Evolutionary conservation across 352 stramenopile species (phyloP).

Genomic region (Globisporangium rhizosaccharum): DNA sequence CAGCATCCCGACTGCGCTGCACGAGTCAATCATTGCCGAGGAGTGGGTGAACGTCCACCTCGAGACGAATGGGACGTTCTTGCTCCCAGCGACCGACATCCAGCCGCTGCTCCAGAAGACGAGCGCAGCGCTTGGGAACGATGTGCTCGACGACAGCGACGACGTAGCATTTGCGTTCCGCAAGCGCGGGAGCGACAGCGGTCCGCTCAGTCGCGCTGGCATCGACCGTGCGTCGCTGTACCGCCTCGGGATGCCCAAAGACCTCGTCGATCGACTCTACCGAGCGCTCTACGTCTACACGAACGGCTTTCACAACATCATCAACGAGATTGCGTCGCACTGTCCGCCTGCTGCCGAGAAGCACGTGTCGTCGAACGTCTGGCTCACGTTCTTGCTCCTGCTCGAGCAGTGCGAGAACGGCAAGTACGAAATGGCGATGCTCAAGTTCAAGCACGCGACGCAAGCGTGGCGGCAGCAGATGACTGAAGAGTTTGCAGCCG

Average conservation of each 20-base stretch:
- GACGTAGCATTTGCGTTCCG: slow-evolving; percentile 34
- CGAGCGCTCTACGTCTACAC: slow-evolving; percentile 82
- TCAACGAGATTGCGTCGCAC: slow-evolving; percentile 71
- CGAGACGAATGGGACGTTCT: slow-evolving; percentile 42
- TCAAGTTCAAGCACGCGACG: slow-evolving; percentile 77
- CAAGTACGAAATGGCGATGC: slow-evolving; percentile 85
- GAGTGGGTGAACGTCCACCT: slow-evolving; percentile 79
- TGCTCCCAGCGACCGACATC: slow-evolving; percentile 49
- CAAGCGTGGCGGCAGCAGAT: slow-evolving; percentile 46
- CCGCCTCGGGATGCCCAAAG: slow-evolving; percentile 67
- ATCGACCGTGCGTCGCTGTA: slow-evolving; percentile 74
- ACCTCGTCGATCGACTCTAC: slow-evolving; percentile 73
- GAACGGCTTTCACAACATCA: slow-evolving; percentile 81
- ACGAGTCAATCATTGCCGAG: slow-evolving; percentile 69
- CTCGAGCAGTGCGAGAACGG: slow-evolving; percentile 76
- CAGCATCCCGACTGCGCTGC: slow-evolving; percentile 26
- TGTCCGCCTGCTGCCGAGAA: slow-evolving; percentile 56
- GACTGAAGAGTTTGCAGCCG: slow-evolving; percentile 35
- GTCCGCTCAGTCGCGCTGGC: slow-evolving; percentile 47
- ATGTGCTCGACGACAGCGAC: slow-evolving; percentile 31
- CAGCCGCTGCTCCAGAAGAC: slow-evolving; percentile 27
- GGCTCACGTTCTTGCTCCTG: slow-evolving; percentile 67
- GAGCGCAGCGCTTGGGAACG: slow-evolving; percentile 21
- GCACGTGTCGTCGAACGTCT: slow-evolving; percentile 80
- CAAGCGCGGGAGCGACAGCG: slow-evolving; percentile 22